Base-by-base conservation (phyloP, 345 rosid species). In the Salix caprea region DNA sequence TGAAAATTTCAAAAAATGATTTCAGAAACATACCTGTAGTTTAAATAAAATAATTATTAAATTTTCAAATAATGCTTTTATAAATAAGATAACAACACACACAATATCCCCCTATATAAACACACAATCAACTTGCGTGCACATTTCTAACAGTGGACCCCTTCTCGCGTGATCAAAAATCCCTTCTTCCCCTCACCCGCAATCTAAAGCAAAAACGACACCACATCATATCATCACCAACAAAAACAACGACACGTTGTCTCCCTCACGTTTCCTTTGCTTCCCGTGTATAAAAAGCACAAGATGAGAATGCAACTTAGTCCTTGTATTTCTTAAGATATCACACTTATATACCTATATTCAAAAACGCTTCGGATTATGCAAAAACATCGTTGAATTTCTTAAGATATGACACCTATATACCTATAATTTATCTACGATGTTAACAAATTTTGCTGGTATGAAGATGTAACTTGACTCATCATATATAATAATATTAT, bases 111-210 rank as follows among this genome's bases (percentile, higher is more conserved):
- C 13, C 12, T 42, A 14, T 42, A 11, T 67, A 4, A 18, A 12
- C 66, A 6, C 36, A 14, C 28, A 36, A 72, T 69, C 24, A 4
- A 3, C 19, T 75, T 28, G 81, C 79, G 81, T 73, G 78, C 78
- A 80, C 82, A 74, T 37, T 42, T 70, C 5, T 28, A 18, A 68
- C 68, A 2, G 58, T 48, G 58, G n/a, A 67, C 67, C 11, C 9
- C 28, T 16, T 56, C 73, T 21, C 85, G 77, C 78, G 76, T 65
- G 23, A 83, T 1, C 60, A 8, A 44, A 60, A 24, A 73, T 30
- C 12, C 30, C 4, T 42, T n/a, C 14, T 23, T 24, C 16, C 16
- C 1, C 26, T 40, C 24, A 5, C 69, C 65, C 26, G 12, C 65
- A 19, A 23, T 23, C 58, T 65, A 71, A 56, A 56, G 48, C 34